Percentiles rank a stretch among this genome's conserved stretches.
Conservation (phyloP, 495 filamentous ascomycete genomes). For the Apodospora peruviana region DNA sequence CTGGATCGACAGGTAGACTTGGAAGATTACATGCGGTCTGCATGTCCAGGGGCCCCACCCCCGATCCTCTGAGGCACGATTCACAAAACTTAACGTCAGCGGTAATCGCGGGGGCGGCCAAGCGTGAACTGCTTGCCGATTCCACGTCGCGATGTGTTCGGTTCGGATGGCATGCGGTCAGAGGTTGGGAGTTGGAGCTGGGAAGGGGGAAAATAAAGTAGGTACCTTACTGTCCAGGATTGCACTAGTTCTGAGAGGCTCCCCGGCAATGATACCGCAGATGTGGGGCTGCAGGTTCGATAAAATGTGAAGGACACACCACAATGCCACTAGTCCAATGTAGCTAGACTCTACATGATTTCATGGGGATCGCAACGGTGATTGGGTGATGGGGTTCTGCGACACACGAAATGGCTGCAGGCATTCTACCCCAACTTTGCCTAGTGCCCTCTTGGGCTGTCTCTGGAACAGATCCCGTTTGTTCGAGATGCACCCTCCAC, state of each 20-base stretch:
- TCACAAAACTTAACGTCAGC: too few species aligned
- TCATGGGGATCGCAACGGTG: not conserved
- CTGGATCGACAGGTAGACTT: too few species aligned
- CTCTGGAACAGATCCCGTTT: slow-evolving; percentile 1
- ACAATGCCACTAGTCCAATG: not conserved
- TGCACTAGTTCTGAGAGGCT: not conserved
- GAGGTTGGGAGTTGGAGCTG: too few species aligned
- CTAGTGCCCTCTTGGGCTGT: not conserved
- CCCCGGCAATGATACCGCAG: not conserved
- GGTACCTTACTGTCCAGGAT: not conserved
- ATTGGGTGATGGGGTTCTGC: not conserved
- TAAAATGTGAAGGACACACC: not conserved
- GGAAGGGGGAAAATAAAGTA: not conserved
- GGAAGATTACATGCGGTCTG: too few species aligned
- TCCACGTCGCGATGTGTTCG: too few species aligned
- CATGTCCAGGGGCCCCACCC: too few species aligned
- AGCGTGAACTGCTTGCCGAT: too few species aligned
- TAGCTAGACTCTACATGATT: not conserved
- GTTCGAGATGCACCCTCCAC: not conserved
- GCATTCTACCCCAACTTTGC: not conserved
- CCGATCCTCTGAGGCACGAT: too few species aligned
- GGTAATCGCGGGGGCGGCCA: too few species aligned
- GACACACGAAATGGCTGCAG: not conserved
- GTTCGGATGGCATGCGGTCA: too few species aligned
- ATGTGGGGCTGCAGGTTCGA: not conserved